Base-by-base conservation (phyloP, 805 yeast species). In the Teunomyces tritomae region DNA sequence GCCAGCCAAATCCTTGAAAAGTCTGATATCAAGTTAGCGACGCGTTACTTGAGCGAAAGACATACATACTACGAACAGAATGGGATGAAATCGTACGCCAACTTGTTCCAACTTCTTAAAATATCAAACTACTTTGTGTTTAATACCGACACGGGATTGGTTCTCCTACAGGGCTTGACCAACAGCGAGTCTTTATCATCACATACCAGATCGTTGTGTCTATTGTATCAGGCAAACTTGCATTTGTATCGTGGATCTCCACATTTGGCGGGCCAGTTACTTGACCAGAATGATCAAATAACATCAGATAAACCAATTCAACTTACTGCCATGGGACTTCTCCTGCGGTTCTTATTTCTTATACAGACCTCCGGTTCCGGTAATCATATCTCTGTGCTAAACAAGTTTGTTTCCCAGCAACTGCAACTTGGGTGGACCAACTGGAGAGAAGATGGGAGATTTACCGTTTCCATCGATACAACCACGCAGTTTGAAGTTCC, bases 1-100 rank as follows among this genome's bases (percentile, higher is more conserved):
- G 68, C 63, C 42, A 65, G 70, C 24, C 70, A 64, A 44, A 68
- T 77, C 16, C 62, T 74, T 37, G 68, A 65, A 43, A 47, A 43
- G 30, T 50, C 58, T 0, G 59, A 59, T 29, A 49, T 62, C 9
- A 62, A 53, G 11, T 45, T 68, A 5, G 51, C 67, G 3, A n/a
- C 63, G n/a, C 61, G 57, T 27, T 74, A 65, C 49, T 47, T 73
- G 27, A 62, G 61, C 46, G 59, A 57, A 3, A 54, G 61, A 7
- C 53, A 65, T 2, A 43, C 51, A 1, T 55, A 57, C 20, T 62
- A 57, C 49, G 44, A 27, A 11, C 39, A 24, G 4, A 26, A 41
- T 5, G 59, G 58, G 3, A 48, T 43, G 10, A 8, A 9, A 2
- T 55, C 57, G 5, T 55, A 65, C 7, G 45, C 64, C 2, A 51